Conservation (phyloP, 2,329 filamentous ascomycete genomes). For the Pestalotiopsis sp. region DNA sequence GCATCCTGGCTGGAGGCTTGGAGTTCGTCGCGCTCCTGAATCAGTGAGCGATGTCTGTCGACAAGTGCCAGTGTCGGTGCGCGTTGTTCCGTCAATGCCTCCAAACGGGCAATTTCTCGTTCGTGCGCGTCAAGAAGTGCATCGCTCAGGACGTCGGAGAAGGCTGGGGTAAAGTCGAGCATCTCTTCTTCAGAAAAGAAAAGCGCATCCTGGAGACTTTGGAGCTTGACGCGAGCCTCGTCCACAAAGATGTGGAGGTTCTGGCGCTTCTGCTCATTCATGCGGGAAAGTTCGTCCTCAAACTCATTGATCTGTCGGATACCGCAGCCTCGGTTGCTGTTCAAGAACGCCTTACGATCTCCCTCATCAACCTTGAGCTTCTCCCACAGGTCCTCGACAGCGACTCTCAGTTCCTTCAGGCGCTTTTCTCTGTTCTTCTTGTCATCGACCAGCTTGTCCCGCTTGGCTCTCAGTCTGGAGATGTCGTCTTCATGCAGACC, state of each 20-base stretch:
- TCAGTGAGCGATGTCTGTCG: slow-evolving; percentile 79
- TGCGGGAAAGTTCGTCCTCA: slow-evolving; percentile 81
- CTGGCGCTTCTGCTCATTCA: slow-evolving; percentile 93
- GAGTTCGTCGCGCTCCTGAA: slow-evolving; percentile 85
- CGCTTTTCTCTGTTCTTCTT: slow-evolving; percentile 81
- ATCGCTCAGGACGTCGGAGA: slow-evolving; percentile 96
- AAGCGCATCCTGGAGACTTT: slow-evolving; percentile 91
- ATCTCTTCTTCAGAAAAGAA: slow-evolving; percentile 98
- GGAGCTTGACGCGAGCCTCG: slow-evolving; percentile 85
- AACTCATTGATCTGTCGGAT: slow-evolving; percentile 93
- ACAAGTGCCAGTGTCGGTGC: slow-evolving; percentile 81
- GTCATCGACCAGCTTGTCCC: slow-evolving; percentile 84
- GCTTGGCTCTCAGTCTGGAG: slow-evolving; percentile 68
- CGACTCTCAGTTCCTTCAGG: slow-evolving; percentile 72
- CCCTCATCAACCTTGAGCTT: slow-evolving; percentile 81
- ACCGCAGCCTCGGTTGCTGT: slow-evolving; percentile 86
- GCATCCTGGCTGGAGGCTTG: slow-evolving; percentile 92
- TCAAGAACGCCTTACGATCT: slow-evolving; percentile 84
- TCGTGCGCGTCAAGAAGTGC: slow-evolving; percentile 94
- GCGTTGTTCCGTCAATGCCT: slow-evolving; percentile 83
- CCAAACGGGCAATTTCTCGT: slow-evolving; percentile 81
- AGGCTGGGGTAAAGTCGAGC: slow-evolving; percentile 95
- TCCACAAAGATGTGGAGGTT: slow-evolving; percentile 96
- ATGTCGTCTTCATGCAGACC: slow-evolving; percentile 90
- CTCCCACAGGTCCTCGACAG: slow-evolving; percentile 88